These are phyloP conservation scores for Zygosaccharomyces sapae DNA, from an alignment of 1,139 yeast species.

Conservation along the genomic window DNA sequence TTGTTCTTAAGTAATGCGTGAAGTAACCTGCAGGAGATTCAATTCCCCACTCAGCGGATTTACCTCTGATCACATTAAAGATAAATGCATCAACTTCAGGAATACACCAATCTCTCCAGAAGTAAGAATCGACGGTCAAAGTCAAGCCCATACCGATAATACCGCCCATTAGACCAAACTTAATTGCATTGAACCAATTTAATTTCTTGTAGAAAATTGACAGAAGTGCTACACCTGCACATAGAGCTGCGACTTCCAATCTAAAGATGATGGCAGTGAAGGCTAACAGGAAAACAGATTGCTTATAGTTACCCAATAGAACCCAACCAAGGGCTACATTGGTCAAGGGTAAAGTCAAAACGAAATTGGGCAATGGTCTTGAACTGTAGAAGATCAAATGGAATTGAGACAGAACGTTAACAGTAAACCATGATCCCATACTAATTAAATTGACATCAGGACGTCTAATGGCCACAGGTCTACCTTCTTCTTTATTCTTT, in stretches of 20 bases:
- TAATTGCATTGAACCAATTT: constrained; percentile 38
- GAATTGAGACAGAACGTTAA: constrained; percentile 64
- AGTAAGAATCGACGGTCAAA: constrained; percentile 60
- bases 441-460: constrained; percentile 17
- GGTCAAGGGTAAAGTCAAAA: constrained; percentile 69
- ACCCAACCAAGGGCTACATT: constrained; percentile 51
- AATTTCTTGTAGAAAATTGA: constrained; percentile 45
- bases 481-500: constrained; percentile 13
- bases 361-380: constrained; percentile 80
- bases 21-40: constrained; percentile 73
- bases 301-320: constrained; percentile 46
- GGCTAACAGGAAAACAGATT: constrained; percentile 56
- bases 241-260: constrained; percentile 63
- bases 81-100: constrained; percentile 75
- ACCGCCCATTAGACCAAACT: constrained; percentile 51
- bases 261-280: constrained; percentile 68
- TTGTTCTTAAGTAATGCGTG: constrained; percentile 49
- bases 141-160: constrained; percentile 51
- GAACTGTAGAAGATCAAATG: constrained; percentile 74
- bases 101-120: constrained; percentile 56
- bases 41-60: constrained; percentile 76
- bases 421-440: constrained; percentile 53
- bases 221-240: constrained; percentile 45
- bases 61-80: constrained; percentile 71
- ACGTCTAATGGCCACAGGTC: constrained; percentile 4